These are phyloP conservation scores for Dissophora ornata DNA, from an alignment of 192 early-diverging fungal species.

Conservation along the genomic window DNA sequence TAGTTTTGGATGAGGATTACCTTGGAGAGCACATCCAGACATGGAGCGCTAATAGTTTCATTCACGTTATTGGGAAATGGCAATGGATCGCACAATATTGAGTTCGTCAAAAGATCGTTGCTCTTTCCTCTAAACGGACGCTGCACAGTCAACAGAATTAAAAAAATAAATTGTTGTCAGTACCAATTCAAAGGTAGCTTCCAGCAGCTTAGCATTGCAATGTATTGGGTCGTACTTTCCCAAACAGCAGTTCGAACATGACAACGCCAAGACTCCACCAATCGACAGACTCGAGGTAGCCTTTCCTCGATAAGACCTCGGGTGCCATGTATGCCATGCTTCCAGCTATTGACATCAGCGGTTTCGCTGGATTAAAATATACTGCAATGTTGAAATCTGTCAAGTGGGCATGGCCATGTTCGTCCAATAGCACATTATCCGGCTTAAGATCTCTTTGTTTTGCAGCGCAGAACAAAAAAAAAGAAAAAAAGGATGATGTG, in stretches of 20 bases:
- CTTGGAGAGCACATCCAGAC: slow-evolving; percentile 63
- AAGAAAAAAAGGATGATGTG: not conserved
- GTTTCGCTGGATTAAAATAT: slow-evolving; percentile 69
- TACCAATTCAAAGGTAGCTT: no score
- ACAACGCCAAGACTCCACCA: slow-evolving; percentile 91
- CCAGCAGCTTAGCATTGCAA: no score
- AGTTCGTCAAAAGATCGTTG: slow-evolving; percentile 74
- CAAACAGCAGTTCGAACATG: slow-evolving; percentile 80
- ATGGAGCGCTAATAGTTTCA: slow-evolving; percentile 56
- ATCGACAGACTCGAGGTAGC: slow-evolving; percentile 66
- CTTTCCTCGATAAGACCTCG: slow-evolving; percentile 72
- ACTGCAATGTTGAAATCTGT: slow-evolving; percentile 93
- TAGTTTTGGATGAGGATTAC: slow-evolving; percentile 56
- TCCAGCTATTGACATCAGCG: slow-evolving; percentile 78
- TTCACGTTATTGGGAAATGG: slow-evolving; percentile 70
- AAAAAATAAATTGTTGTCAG: no score
- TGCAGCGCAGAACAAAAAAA: not conserved
- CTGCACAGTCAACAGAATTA: slow-evolving; percentile 52
- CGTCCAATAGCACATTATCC: slow-evolving; percentile 86
- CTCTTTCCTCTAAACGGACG: slow-evolving; percentile 84
- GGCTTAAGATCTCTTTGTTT: slow-evolving; percentile 81
- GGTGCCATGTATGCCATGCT: slow-evolving; percentile 92
- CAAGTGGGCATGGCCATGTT: slow-evolving; percentile 82
- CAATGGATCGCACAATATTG: slow-evolving; percentile 77
- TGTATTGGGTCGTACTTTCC: no score